phyloP scores from a whole-genome alignment of 192 early-diverging fungal genomes.

The Funneliformis mosseae region DNA sequence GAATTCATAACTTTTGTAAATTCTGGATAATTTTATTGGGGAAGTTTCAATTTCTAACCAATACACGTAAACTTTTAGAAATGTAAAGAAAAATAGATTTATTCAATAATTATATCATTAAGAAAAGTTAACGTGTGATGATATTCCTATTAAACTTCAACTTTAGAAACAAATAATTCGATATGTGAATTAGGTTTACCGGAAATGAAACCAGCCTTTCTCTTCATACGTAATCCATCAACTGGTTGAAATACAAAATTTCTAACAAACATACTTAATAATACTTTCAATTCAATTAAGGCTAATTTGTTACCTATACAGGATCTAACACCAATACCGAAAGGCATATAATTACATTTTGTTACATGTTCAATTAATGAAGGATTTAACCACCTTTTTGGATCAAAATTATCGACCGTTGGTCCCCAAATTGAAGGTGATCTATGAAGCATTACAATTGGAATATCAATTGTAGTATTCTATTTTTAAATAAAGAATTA shows the following conservation, averaged over 20 bases:
- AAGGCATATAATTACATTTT: constrained; percentile 44
- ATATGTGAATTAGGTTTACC: background rate
- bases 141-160: background rate
- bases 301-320: constrained; percentile 63
- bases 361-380: constrained; percentile 32
- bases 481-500: background rate
- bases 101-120: no score
- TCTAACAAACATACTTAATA: constrained; percentile 35
- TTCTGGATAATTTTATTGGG: no score
- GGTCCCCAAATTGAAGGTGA: background rate
- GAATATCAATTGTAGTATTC: background rate
- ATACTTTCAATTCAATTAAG: constrained; percentile 56
- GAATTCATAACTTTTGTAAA: no score
- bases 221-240: background rate
- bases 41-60: no score
- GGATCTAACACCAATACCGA: constrained; percentile 53
- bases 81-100: no score
- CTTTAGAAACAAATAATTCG: background rate
- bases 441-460: background rate
- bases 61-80: no score
- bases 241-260: background rate
- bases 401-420: constrained; percentile 49
- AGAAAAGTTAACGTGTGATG: no score
- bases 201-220: background rate
- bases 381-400: constrained; percentile 56